A percentile compares a stretch with the other conserved stretches of the same genome.
Evolutionary conservation across 805 yeast species (phyloP).

Genomic region (Diddensiella transvaalensis): DNA sequence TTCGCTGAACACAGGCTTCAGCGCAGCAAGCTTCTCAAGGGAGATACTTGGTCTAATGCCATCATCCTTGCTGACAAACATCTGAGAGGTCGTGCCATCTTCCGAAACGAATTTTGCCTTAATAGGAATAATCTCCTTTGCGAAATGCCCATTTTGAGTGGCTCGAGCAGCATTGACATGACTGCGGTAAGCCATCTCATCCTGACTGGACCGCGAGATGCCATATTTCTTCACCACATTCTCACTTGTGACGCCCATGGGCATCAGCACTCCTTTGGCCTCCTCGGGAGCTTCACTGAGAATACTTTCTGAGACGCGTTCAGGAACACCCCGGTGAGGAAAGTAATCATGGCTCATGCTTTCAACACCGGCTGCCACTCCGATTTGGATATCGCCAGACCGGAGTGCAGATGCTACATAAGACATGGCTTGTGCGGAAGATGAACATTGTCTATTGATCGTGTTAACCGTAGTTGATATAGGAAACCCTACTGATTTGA

Average conservation of each 20-base stretch:
- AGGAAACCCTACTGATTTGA: conserved; percentile 37
- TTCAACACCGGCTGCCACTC: conserved; percentile 43
- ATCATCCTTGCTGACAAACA: conserved; percentile 30
- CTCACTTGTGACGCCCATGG: conserved; percentile 88
- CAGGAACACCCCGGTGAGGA: conserved; percentile 40
- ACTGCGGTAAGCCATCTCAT: conserved; percentile 72
- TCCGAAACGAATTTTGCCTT: conserved; percentile 33
- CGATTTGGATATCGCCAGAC: conserved; percentile 33
- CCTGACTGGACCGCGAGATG: conserved; percentile 63
- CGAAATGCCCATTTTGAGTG: conserved; percentile 54
- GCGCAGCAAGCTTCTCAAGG: conserved; percentile 30
- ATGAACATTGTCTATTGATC: conserved; percentile 39
- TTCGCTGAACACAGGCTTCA: conserved; percentile 44
- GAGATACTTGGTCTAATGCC: conserved; percentile 33
- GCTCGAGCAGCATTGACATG: conserved; percentile 71
- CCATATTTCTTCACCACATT: conserved; percentile 61
- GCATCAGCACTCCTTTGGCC: conserved; percentile 68
- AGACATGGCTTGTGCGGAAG: conserved; percentile 39
- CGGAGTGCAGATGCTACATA: conserved; percentile 34
- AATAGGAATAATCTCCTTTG: conserved; percentile 74
- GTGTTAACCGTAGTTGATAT: conserved; percentile 36
- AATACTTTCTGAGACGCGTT: conserved; percentile 31
- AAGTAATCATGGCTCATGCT: conserved; percentile 42
- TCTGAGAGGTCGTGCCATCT: conserved; percentile 1
- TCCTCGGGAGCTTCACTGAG: conserved; percentile 32